Base-by-base conservation (phyloP, 768 basidiomycete species). In the Hydnomerulius pinastri region DNA sequence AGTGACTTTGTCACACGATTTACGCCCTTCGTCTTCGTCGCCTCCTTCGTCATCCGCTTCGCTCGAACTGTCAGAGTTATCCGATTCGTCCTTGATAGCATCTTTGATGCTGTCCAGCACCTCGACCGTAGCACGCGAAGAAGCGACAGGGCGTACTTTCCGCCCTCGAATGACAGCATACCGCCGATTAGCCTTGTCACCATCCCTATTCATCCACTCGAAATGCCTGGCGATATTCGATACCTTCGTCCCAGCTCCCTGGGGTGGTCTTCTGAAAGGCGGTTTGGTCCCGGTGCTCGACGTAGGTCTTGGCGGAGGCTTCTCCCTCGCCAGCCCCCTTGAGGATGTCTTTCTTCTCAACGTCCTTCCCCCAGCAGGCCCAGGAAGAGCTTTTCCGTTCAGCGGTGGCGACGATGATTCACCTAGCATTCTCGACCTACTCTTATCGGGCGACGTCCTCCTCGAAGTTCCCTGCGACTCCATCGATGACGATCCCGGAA, bases 201-300 rank as follows among this genome's bases (percentile, higher is more conserved):
- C 80, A 32, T 93, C 91, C 38, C 82, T 80, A 48, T 77, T 81
- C 27, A 97, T 79, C 13, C 90, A 83, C 67, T 97, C 94, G 66
- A 91, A 98, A 55, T 97, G 92, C 57, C 88, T 85, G 9, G 94
- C 82, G 12, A 97, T 92, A 47, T 86, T 91, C 1, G 88, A 85
- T 7, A 98, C 95, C 63, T 90, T 92, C 47, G 71, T 78, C 13
- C 83, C 83, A 6, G 77, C 62, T 30, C 73, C 71, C 29, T 72
- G 64, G 3, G 76, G 63, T 6, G 79, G 73, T 20, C 83, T 74
- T 43, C 86, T 81, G 60, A 86, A 74, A 2, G 80, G 74, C 20
- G 78, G 69, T 62, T 82, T 87, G n/a, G 57, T 21, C 2, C 42
- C 8, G 8, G 61, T 64, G 12, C 68, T 66, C 23, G 77, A 60